Percentiles rank a stretch among this genome's conserved stretches.
Conservation (phyloP, 2,329 filamentous ascomycete species). For the Colletotrichum sp. region DNA sequence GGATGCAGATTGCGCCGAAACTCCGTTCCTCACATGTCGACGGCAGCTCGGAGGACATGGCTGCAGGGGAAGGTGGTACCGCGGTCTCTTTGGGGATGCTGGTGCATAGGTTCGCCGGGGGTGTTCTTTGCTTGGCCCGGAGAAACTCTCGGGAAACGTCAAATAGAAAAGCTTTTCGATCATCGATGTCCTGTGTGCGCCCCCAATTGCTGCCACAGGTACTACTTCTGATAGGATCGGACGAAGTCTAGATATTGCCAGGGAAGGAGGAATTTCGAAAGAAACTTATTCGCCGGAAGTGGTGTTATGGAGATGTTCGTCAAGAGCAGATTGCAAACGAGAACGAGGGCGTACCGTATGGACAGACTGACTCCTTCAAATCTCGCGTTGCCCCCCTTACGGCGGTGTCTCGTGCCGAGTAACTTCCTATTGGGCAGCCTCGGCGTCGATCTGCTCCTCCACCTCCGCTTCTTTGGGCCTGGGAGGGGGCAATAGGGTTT, state of each 20-base stretch:
- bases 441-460: neutral
- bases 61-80: neutral
- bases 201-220: neutral
- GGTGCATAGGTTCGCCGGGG: neutral
- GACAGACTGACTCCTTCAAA: neutral
- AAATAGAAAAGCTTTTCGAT: neutral
- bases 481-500: neutral
- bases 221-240: neutral
- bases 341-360: neutral
- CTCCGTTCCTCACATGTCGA: neutral
- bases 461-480: neutral
- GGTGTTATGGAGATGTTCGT: neutral
- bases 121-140: neutral
- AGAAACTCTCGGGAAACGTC: constrained; percentile 5
- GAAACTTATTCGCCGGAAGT: neutral
- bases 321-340: neutral
- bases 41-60: neutral
- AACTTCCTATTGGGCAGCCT: neutral
- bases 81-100: neutral
- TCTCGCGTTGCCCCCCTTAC: neutral
- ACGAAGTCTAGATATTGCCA: neutral
- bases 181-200: neutral
- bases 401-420: neutral
- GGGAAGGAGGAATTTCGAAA: no score
- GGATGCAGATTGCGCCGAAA: constrained; percentile 1